phyloP scores from a whole-genome alignment of 345 rosid species.

The Gynandropsis gynandra region DNA sequence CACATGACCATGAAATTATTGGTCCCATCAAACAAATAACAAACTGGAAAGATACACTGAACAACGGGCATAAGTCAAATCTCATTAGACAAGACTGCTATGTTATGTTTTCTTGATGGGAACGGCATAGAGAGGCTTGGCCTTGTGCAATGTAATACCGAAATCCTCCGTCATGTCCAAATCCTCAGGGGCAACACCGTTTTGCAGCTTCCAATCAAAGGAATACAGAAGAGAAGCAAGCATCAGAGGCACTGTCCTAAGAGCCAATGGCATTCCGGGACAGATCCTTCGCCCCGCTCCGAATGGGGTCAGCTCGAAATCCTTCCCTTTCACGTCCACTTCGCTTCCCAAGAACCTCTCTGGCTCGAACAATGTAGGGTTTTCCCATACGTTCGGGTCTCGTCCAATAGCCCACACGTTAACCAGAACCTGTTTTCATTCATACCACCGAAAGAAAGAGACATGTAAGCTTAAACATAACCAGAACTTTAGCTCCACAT shows the following conservation, averaged over 20 bases:
- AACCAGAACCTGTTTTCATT: conserved; percentile 6
- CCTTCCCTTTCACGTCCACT: conserved; percentile 11
- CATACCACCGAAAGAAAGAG: no score
- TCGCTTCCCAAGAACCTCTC: conserved; percentile 20
- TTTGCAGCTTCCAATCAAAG: conserved; percentile 20
- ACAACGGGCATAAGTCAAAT: no score
- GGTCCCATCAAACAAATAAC: no score
- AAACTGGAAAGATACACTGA: conserved; percentile 15
- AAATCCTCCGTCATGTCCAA: conserved; percentile 19
- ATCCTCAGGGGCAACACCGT: not conserved
- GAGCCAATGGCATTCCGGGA: conserved; percentile 16
- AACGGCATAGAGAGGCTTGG: conserved; percentile 7
- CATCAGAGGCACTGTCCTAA: not conserved
- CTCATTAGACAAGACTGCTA: no score
- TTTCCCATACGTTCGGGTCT: conserved; percentile 20
- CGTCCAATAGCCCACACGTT: conserved; percentile 23
- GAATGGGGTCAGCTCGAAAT: conserved; percentile 19
- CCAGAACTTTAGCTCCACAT: no score
- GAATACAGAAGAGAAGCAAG: conserved; percentile 22
- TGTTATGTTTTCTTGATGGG: conserved; percentile 19
- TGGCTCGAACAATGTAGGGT: conserved; percentile 16
- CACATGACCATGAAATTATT: no score
- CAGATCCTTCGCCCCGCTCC: conserved; percentile 23
- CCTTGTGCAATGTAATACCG: conserved; percentile 15
- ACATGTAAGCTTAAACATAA: no score